A percentile compares a stretch with the other conserved stretches of the same genome.
Evolutionary conservation across 1,284 basidiomycete genomes (phyloP).

Genomic region (Cutaneotrichosporon daszewskae): DNA sequence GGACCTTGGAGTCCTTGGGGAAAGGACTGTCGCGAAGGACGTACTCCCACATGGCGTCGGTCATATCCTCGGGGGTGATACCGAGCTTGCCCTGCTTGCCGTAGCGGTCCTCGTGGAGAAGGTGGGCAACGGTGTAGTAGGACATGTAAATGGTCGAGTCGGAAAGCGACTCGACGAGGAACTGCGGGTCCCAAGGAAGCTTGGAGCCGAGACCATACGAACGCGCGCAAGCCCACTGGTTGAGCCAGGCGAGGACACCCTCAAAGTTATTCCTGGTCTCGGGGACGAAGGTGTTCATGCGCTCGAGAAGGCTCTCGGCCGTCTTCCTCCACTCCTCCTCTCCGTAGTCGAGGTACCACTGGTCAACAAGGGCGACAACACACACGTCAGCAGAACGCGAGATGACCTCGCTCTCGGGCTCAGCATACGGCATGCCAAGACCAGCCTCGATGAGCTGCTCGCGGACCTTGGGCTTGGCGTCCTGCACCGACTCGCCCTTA

Average conservation of each 20-base stretch:
- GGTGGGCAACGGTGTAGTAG: slow-evolving; percentile 91
- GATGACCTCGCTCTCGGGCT: slow-evolving; percentile 89
- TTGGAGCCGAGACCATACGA: slow-evolving; percentile 95
- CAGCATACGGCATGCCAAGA: slow-evolving; percentile 84
- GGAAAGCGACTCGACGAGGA: slow-evolving; percentile 92
- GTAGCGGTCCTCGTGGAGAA: slow-evolving; percentile 73
- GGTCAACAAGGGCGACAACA: slow-evolving; percentile 95
- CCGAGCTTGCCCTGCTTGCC: slow-evolving; percentile 79
- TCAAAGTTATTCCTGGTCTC: slow-evolving; percentile 93
- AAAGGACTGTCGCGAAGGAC: slow-evolving; percentile 72
- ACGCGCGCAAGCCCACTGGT: slow-evolving; percentile 97
- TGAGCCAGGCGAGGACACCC: slow-evolving; percentile 88
- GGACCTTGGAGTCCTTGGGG: slow-evolving; percentile 59
- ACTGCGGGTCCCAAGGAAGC: slow-evolving; percentile 94
- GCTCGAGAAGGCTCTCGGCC: slow-evolving; percentile 73
- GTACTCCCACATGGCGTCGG: slow-evolving; percentile 96
- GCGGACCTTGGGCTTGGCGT: slow-evolving; percentile 85
- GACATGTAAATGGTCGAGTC: slow-evolving; percentile 99
- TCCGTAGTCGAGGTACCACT: slow-evolving; percentile 99
- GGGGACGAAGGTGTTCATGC: slow-evolving; percentile 82
- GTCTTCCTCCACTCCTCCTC: slow-evolving; percentile 80
- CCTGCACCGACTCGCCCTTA: slow-evolving; percentile 79
- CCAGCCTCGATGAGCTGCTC: slow-evolving; percentile 73
- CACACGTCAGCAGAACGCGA: slow-evolving; percentile 91
- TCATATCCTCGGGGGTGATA: slow-evolving; percentile 85